Evolutionary conservation across 1,284 basidiomycete species (phyloP).

Genomic region (Austroboletus niveus): DNA sequence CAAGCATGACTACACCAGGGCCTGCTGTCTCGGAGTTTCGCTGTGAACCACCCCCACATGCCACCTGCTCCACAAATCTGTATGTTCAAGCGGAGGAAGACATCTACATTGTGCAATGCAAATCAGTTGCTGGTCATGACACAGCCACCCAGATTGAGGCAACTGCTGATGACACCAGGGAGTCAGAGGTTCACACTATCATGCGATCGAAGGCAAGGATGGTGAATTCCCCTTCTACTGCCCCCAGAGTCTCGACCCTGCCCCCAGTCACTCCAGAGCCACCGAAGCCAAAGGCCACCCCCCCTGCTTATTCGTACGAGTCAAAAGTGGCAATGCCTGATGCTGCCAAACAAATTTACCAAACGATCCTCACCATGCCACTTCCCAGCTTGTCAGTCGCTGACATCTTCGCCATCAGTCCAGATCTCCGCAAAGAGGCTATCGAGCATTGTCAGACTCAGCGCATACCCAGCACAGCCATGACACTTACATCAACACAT

Average conservation of each 20-base stretch:
- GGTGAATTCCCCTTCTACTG: too few species aligned
- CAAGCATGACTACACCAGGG: too few species aligned
- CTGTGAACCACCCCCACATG: too few species aligned
- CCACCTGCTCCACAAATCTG: background rate
- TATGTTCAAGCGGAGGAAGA: too few species aligned
- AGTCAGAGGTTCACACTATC: too few species aligned
- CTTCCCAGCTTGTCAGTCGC: slow-evolving; percentile 10
- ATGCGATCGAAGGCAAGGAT: too few species aligned
- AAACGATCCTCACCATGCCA: slow-evolving; percentile 1
- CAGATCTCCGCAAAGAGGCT: slow-evolving; percentile 9
- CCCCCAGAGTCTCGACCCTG: background rate
- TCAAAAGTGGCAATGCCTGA: slow-evolving; percentile 2
- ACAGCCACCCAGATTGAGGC: too few species aligned
- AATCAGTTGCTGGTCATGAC: too few species aligned
- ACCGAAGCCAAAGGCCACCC: background rate
- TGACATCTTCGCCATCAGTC: slow-evolving; percentile 16
- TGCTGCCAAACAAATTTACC: background rate
- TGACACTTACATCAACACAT: too few species aligned
- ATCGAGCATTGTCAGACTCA: slow-evolving; percentile 10
- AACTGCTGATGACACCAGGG: too few species aligned
- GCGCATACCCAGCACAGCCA: background rate
- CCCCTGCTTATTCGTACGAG: slow-evolving; percentile 5
- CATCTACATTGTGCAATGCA: too few species aligned
- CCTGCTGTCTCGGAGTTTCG: too few species aligned
- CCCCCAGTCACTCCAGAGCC: background rate